phyloP scores from a whole-genome alignment of 345 rosid species.

The Bretschneidera sinensis region DNA sequence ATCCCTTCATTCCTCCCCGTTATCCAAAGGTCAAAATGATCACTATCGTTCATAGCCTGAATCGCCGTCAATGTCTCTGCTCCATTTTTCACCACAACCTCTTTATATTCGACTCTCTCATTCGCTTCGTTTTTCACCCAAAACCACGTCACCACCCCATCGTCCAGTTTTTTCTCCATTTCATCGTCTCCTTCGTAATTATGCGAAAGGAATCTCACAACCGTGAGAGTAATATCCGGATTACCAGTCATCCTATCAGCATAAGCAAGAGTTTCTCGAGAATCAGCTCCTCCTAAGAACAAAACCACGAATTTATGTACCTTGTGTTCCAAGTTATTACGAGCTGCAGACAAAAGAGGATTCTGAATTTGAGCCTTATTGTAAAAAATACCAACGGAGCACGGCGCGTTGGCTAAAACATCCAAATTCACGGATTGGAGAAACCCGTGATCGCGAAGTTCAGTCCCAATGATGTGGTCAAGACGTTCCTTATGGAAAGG shows the following conservation, averaged over 20 bases:
- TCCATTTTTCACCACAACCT: constrained; percentile 62
- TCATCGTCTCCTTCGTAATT: constrained; percentile 53
- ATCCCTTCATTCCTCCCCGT: constrained; percentile 64
- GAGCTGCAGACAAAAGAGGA: constrained; percentile 11
- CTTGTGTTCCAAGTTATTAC: constrained; percentile 18
- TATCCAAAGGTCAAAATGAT: constrained; percentile 58
- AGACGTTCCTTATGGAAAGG: constrained; percentile 44
- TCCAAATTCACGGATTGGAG: constrained; percentile 26
- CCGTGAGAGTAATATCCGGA: constrained; percentile 36
- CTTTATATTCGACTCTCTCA: constrained; percentile 47
- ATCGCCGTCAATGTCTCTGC: constrained; percentile 62
- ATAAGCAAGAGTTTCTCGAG: constrained; percentile 59
- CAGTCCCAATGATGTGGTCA: constrained; percentile 20
- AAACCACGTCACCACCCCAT: constrained; percentile 70
- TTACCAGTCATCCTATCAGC: constrained; percentile 52
- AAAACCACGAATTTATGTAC: constrained; percentile 31
- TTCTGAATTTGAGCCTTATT: constrained; percentile 37
- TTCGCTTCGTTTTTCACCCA: constrained; percentile 68
- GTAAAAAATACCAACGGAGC: constrained; percentile 65
- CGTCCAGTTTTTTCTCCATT: constrained; percentile 68
- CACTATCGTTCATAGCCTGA: constrained; percentile 39
- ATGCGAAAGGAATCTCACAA: constrained; percentile 48
- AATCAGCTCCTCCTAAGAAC: constrained; percentile 78
- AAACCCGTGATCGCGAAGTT: constrained; percentile 25
- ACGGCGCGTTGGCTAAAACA: constrained; percentile 59